Percentiles rank a stretch among this genome's conserved stretches.
Conservation (phyloP, 805 yeast genomes). For the Monosporozyma siamensis region DNA sequence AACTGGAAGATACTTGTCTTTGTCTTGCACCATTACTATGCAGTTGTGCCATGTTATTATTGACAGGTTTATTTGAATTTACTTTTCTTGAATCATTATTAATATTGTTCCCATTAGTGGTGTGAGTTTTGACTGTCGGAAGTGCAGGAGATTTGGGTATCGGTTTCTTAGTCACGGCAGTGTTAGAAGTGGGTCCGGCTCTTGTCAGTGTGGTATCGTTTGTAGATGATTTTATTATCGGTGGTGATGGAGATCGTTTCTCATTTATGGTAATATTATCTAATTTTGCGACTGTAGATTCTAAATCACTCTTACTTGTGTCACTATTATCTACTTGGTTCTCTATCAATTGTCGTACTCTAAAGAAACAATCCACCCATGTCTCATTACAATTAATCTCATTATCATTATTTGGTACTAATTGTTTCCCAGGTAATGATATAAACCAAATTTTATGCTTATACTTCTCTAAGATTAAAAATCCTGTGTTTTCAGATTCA, state of each 20-base stretch:
- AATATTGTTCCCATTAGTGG: too few species aligned
- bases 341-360: slow-evolving; percentile 50
- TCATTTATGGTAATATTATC: neutral
- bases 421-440: slow-evolving; percentile 31
- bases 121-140: neutral
- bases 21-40: neutral
- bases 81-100: neutral
- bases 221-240: too few species aligned
- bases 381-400: slow-evolving; percentile 41
- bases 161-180: too few species aligned
- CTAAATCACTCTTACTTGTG: neutral
- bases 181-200: neutral
- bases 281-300: neutral
- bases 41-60: neutral
- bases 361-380: slow-evolving; percentile 64
- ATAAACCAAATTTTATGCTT: slow-evolving; percentile 50
- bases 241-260: neutral
- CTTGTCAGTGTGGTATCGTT: too few species aligned
- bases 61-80: neutral
- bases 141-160: too few species aligned
- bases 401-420: slow-evolving; percentile 11
- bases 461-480: slow-evolving; percentile 52
- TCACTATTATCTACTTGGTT: slow-evolving; percentile 6
- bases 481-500: slow-evolving; percentile 48
- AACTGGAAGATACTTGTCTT: neutral